phyloP scores from a whole-genome alignment of 2,329 filamentous ascomycete species.

The Diplodia seriata region DNA sequence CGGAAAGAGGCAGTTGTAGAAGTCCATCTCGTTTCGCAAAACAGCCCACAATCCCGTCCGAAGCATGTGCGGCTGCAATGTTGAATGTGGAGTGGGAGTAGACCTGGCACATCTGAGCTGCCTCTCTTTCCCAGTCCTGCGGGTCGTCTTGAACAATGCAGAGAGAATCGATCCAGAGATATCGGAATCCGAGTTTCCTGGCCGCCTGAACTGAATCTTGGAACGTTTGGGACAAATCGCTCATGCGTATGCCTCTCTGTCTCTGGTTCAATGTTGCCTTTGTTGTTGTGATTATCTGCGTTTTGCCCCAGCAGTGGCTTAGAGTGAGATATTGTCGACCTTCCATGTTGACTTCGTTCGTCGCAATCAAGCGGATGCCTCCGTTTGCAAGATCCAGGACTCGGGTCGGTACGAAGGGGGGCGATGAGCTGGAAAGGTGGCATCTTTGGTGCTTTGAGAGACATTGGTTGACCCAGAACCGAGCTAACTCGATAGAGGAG shows the following conservation, averaged over 20 bases:
- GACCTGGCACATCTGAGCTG: conserved; percentile 25
- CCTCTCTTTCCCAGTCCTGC: conserved; percentile 22
- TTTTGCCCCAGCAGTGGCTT: conserved; percentile 26
- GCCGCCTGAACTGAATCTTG: conserved; percentile 24
- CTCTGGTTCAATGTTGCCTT: background rate
- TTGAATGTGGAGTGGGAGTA: background rate
- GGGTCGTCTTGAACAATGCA: conserved; percentile 34
- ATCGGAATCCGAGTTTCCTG: conserved; percentile 4
- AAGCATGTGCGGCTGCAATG: background rate
- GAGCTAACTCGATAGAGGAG: no score
- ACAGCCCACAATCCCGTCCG: background rate
- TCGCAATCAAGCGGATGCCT: no score
- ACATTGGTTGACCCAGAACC: no score
- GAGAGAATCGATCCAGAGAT: conserved; percentile 36
- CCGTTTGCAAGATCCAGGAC: no score
- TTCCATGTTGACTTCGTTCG: no score
- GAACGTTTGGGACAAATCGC: conserved; percentile 18
- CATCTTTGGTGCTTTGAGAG: no score
- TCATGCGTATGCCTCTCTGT: background rate
- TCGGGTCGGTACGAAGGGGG: no score
- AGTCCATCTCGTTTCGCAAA: background rate
- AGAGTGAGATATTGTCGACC: conserved; percentile 2
- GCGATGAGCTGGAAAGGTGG: no score
- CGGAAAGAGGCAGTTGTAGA: background rate
- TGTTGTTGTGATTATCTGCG: background rate